These are phyloP conservation scores for Verbascum thapsus DNA, from an alignment of 257 asterid species.

Conservation along the genomic window DNA sequence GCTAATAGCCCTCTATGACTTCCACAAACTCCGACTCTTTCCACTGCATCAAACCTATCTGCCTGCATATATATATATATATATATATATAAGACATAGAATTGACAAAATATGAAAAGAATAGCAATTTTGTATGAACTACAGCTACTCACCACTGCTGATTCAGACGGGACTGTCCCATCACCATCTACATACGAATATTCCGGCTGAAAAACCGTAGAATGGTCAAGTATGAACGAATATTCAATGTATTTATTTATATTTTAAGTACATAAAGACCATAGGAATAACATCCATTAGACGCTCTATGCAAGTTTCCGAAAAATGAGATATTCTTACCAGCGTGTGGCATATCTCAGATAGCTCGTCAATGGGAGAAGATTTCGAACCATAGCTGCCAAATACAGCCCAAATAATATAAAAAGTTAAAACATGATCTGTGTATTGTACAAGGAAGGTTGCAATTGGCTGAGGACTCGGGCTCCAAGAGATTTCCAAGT, in stretches of 20 bases:
- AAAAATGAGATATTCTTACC: slow-evolving; percentile 42
- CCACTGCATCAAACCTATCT: slow-evolving; percentile 68
- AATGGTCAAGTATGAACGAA: background rate
- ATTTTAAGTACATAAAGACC: background rate
- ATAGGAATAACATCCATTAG: background rate
- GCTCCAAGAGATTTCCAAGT: no score
- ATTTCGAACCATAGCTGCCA: slow-evolving; percentile 83
- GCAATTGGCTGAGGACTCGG: no score
- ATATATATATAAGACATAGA: no score
- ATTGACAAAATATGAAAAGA: slow-evolving; percentile 6
- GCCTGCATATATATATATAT: no score
- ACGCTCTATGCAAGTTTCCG: background rate
- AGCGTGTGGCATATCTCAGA: slow-evolving; percentile 72
- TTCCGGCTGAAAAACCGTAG: slow-evolving; percentile 54
- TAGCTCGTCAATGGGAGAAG: slow-evolving; percentile 68
- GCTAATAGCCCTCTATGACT: slow-evolving; percentile 63
- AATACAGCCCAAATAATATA: slow-evolving; percentile 9
- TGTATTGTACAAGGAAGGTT: no score
- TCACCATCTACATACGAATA: slow-evolving; percentile 84
- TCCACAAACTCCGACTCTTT: slow-evolving; percentile 66
- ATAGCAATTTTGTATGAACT: background rate
- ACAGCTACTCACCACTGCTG: slow-evolving; percentile 60
- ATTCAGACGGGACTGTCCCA: slow-evolving; percentile 93
- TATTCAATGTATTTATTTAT: background rate
- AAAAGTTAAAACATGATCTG: no score